Conservation (phyloP, 441 rosid genomes). For the Populus hybrid region DNA sequence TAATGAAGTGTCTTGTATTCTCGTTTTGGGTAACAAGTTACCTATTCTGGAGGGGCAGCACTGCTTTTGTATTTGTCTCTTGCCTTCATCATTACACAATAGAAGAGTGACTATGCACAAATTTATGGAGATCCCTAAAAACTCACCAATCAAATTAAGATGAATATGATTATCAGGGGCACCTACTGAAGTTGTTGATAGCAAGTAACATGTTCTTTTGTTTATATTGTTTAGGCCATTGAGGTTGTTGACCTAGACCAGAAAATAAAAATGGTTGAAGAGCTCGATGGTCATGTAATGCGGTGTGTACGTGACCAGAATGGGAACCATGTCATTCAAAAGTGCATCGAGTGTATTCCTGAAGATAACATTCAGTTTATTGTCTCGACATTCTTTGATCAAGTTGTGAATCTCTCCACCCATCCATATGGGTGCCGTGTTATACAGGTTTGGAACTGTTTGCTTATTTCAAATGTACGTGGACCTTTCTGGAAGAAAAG, state of each 20-base stretch:
- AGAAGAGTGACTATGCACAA: not conserved
- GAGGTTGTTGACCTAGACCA: conserved; percentile 75
- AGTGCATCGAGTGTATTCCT: conserved; percentile 82
- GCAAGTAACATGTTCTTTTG: not conserved
- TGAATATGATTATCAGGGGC: not conserved
- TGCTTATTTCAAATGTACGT: not conserved
- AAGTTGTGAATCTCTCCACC: conserved; percentile 63
- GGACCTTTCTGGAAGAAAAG: not conserved
- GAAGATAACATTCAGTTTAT: conserved; percentile 66
- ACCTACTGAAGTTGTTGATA: not conserved
- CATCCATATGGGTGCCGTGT: conserved; percentile 90
- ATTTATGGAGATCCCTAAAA: not conserved
- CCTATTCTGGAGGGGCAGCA: not conserved
- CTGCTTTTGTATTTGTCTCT: not conserved
- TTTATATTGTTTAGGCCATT: conserved; percentile 48
- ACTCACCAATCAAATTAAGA: not conserved
- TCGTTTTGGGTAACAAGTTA: not conserved
- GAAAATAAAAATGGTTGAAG: conserved; percentile 66
- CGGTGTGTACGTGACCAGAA: conserved; percentile 83
- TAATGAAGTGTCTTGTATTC: not conserved
- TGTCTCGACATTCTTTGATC: conserved; percentile 65
- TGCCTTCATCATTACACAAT: not conserved
- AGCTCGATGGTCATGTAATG: conserved; percentile 73
- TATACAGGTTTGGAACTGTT: conserved; percentile 46
- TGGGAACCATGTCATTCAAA: conserved; percentile 83